Percentiles rank a stretch among this genome's conserved stretches.
These are phyloP conservation scores for Agrocybe praecox DNA, from an alignment of 768 basidiomycete genomes.

Conservation along the genomic window DNA sequence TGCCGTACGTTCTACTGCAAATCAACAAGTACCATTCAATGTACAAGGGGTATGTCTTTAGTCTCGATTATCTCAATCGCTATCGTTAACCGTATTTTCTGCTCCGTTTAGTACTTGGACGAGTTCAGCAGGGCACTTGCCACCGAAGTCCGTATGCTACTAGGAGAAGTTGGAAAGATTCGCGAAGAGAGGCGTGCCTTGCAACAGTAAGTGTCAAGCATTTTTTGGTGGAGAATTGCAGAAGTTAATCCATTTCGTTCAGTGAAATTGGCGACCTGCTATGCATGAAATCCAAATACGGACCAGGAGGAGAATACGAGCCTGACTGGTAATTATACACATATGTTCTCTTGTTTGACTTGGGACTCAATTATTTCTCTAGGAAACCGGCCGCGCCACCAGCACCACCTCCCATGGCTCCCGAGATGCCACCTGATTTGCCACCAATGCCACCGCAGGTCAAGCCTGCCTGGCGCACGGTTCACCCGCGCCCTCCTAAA, in stretches of 20 bases:
- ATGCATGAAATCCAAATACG: slow-evolving; percentile 72
- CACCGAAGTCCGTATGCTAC: slow-evolving; percentile 79
- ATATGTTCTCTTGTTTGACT: background rate
- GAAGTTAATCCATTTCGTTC: slow-evolving; percentile 3
- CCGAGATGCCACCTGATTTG: slow-evolving; percentile 32
- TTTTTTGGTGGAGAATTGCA: background rate
- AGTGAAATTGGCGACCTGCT: slow-evolving; percentile 80
- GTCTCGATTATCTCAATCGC: background rate
- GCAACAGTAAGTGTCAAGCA: slow-evolving; percentile 66
- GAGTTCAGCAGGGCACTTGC: slow-evolving; percentile 88
- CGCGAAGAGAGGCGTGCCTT: slow-evolving; percentile 77
- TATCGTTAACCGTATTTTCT: slow-evolving; percentile 1
- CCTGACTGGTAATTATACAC: slow-evolving; percentile 64
- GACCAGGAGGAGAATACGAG: slow-evolving; percentile 85
- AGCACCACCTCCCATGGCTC: slow-evolving; percentile 39
- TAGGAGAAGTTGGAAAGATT: slow-evolving; percentile 82
- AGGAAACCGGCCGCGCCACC: slow-evolving; percentile 45
- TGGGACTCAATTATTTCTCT: background rate
- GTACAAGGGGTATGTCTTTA: slow-evolving; percentile 69
- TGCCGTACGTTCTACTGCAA: slow-evolving; percentile 70
- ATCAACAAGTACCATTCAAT: slow-evolving; percentile 81
- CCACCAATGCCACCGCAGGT: slow-evolving; percentile 43
- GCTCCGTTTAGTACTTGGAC: slow-evolving; percentile 65
- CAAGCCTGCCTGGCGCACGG: slow-evolving; percentile 66
- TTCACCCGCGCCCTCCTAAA: slow-evolving; percentile 45